These are phyloP conservation scores for Pleurotus eryngii DNA, from an alignment of 768 basidiomycete species.

Conservation along the genomic window DNA sequence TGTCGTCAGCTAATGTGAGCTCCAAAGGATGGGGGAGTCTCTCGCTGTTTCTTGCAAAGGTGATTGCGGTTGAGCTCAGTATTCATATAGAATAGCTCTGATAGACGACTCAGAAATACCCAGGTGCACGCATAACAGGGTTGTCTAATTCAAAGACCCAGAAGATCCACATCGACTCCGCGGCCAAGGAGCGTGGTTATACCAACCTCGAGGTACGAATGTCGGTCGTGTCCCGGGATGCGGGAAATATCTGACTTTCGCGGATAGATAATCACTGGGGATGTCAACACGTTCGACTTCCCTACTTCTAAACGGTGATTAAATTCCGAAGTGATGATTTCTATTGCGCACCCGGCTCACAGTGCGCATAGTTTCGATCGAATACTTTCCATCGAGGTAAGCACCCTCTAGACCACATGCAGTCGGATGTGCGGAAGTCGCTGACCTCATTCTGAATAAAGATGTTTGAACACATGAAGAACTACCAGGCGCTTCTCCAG, in stretches of 20 bases:
- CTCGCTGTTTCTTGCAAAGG: constrained; percentile 61
- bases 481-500: constrained; percentile 56
- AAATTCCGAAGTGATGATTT: no score
- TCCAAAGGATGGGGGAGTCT: constrained; percentile 66
- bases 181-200: constrained; percentile 45
- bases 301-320: constrained; percentile 37
- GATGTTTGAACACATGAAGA: constrained; percentile 82
- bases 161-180: constrained; percentile 56
- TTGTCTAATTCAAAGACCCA: constrained; percentile 70
- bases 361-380: constrained; percentile 54
- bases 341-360: no score
- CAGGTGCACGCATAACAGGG: constrained; percentile 56
- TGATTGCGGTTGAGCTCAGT: constrained; percentile 14
- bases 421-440: not conserved
- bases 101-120: constrained; percentile 51
- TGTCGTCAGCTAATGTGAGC: not conserved
- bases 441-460: constrained; percentile 14
- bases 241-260: not conserved
- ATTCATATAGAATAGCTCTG: not conserved
- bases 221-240: not conserved
- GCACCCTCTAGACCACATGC: no score
- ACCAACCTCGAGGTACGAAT: constrained; percentile 47
- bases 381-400: constrained; percentile 66
- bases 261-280: constrained; percentile 59
- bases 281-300: constrained; percentile 65